Base-by-base conservation (phyloP, 2,329 filamentous ascomycete species). In the Curvularia verruculosa region DNA sequence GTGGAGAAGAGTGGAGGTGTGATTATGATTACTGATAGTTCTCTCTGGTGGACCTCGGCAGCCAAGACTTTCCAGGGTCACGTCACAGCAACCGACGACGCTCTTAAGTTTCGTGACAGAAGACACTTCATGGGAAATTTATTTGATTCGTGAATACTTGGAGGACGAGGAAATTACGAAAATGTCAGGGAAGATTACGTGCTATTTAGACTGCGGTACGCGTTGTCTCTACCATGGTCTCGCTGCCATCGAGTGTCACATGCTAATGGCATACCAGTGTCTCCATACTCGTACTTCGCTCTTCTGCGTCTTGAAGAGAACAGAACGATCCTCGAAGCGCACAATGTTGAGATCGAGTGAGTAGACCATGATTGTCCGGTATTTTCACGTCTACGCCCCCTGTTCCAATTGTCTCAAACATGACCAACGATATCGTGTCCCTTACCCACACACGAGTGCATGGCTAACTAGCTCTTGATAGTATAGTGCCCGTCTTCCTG, bases 401-500 rank as follows among this genome's bases (percentile, higher is more conserved):
- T 45, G 19, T 43, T 40, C 24, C 46, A 4, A 10, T 43, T 44
- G n/a, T 23, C 19, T 48, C 28, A 31, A 53, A 43, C 28, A 50
- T 29, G 26, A 26, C 49, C 52, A 50, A 51, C 19, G 15, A 9
- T 5, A 26, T 12, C 26, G 28, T 21, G n/a, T 36, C n/a, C 18
- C 24, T 21, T 26, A 13, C 23, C 29, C 10, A 52, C 24, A 29
- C n/a, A 5, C 29, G 36, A 48, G 36, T 15, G 21, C 37, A 56
- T 51, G 48, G 41, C 23, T 36, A 19, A 59, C 54, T 64, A 39
- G 63, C 52, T 48, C 21, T 41, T 36, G 49, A 29, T 60, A 91
- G 88, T 49, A 84, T 90, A 65, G 82, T 89, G 61, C 91, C 91
- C 13, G 82, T 92, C 49, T 88, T 93, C 69, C 81, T 94, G 21